phyloP scores from a whole-genome alignment of 495 filamentous ascomycete species.

The Aspergillus biplanus region DNA sequence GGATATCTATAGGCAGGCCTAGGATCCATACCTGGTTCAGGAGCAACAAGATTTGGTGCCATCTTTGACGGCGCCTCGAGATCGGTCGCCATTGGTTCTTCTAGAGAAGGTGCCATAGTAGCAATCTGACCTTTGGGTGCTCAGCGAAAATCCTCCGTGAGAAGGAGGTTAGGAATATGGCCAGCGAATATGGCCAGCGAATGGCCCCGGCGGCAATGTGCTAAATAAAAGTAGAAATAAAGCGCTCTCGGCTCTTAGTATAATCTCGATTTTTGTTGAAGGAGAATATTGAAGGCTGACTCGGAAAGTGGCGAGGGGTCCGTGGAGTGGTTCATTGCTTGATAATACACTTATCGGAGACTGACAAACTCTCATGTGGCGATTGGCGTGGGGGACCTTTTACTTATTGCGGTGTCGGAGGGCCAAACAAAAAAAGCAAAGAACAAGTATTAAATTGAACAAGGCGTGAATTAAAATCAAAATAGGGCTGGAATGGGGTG shows the following conservation, averaged over 20 bases:
- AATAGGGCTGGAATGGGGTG: neutral
- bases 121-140: neutral
- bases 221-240: neutral
- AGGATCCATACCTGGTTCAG: constrained; percentile 71
- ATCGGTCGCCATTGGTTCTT: constrained; percentile 67
- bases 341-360: constrained; percentile 37
- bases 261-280: neutral
- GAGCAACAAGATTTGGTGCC: constrained; percentile 82
- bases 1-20: neutral
- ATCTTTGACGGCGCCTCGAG: constrained; percentile 70
- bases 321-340: constrained; percentile 32
- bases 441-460: neutral
- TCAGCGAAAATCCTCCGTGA: neutral
- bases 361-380: constrained; percentile 43
- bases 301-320: constrained; percentile 12
- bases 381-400: constrained; percentile 35
- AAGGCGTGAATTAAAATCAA: neutral
- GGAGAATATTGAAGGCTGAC: neutral
- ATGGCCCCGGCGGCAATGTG: neutral
- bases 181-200: constrained; percentile 6
- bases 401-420: constrained; percentile 34
- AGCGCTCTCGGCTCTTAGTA: neutral
- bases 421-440: neutral
- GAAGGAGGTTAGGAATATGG: neutral
- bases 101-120: constrained; percentile 70